Conservation (phyloP, 305 asterid genomes). For the Nicotiana rustica region DNA sequence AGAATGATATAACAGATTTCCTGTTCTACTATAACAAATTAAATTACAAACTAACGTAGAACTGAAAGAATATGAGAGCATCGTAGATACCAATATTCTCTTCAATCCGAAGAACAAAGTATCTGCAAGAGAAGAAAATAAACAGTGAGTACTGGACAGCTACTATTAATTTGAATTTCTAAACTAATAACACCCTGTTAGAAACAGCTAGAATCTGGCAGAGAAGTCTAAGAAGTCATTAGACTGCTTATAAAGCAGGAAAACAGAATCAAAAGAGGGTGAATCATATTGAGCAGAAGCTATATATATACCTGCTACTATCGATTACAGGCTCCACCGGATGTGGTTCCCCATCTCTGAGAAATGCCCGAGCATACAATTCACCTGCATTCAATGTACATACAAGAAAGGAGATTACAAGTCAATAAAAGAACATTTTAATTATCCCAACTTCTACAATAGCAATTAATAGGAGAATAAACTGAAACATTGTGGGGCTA, state of each 20-base stretch:
- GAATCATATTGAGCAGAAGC: slow-evolving; percentile 24
- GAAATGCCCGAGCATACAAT: slow-evolving; percentile 93
- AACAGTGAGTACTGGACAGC: slow-evolving; percentile 28
- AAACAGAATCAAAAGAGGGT: not conserved
- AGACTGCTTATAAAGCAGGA: not conserved
- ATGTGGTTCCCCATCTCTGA: slow-evolving; percentile 95
- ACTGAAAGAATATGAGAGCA: slow-evolving; percentile 36
- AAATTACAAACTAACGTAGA: not conserved
- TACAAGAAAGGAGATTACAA: slow-evolving; percentile 22
- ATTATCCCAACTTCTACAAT: not conserved
- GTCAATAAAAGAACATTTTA: slow-evolving; percentile 19
- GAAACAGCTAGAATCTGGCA: not conserved
- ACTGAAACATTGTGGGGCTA: not conserved
- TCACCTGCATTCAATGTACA: slow-evolving; percentile 64
- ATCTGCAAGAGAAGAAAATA: slow-evolving; percentile 61
- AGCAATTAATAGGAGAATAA: not conserved
- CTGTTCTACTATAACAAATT: slow-evolving; percentile 13
- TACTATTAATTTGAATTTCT: slow-evolving; percentile 10
- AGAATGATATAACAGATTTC: not conserved
- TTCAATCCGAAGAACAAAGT: slow-evolving; percentile 93
- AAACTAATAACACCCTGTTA: not conserved
- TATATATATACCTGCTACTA: slow-evolving; percentile 82
- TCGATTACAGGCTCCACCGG: slow-evolving; percentile 98
- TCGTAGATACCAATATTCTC: slow-evolving; percentile 80
- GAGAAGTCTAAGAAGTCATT: not conserved